A percentile compares a stretch with the other conserved stretches of the same genome.
These are phyloP conservation scores for Pseudogymnoascus sp. DNA, from an alignment of 2,329 filamentous ascomycete species.

Conservation along the genomic window DNA sequence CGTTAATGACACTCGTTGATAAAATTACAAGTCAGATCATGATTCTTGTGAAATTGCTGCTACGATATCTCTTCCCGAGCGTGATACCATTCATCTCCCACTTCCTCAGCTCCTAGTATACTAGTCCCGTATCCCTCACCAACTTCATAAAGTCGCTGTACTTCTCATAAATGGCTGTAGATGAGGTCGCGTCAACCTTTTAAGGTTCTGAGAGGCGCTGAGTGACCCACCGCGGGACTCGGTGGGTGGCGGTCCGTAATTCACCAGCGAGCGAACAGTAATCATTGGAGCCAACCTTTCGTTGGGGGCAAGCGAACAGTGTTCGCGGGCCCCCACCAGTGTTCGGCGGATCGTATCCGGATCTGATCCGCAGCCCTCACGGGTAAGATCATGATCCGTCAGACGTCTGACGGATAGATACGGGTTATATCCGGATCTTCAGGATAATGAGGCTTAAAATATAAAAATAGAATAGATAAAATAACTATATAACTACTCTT, in stretches of 20 bases:
- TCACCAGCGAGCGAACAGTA: neutral
- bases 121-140: neutral
- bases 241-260: neutral
- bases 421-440: neutral
- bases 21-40: neutral
- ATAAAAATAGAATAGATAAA: no score
- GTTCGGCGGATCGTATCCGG: neutral
- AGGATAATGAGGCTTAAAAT: neutral
- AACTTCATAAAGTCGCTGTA: neutral
- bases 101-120: neutral
- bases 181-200: neutral
- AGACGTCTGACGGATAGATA: neutral
- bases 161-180: neutral
- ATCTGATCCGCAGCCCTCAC: neutral
- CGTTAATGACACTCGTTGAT: neutral
- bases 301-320: no score
- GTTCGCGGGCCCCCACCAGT: neutral
- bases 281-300: neutral
- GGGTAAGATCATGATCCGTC: no score
- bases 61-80: neutral
- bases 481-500: no score
- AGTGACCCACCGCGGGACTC: neutral
- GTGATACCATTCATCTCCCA: neutral
- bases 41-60: neutral
- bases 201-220: neutral